Percentiles rank a stretch among this genome's conserved stretches.
Evolutionary conservation across 805 yeast genomes (phyloP).

Genomic region (Schwanniomyces vanrijiae): DNA sequence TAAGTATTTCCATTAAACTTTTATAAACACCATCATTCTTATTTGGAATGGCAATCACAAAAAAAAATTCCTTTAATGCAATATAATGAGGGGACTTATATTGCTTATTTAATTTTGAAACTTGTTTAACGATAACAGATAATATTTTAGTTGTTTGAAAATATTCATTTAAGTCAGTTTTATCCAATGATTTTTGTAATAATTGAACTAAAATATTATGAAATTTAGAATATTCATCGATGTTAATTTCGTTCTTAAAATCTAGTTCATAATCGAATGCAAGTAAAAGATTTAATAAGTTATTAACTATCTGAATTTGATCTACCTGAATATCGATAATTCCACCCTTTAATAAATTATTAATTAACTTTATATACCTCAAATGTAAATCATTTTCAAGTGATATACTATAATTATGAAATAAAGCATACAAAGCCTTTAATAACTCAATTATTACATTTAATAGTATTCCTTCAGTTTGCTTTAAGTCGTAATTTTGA

Average conservation of each 20-base stretch:
- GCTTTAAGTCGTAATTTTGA: background rate
- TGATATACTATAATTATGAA: slow-evolving; percentile 13
- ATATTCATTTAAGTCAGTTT: background rate
- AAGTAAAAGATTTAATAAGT: background rate
- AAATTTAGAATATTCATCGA: background rate
- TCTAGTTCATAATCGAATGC: background rate
- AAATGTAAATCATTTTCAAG: background rate
- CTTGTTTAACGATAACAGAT: background rate
- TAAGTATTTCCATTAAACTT: background rate
- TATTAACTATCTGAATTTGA: background rate
- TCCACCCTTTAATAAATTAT: background rate
- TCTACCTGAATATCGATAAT: too few species aligned
- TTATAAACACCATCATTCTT: background rate
- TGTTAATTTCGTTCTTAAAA: background rate
- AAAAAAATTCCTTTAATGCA: background rate
- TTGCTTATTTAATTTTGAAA: background rate
- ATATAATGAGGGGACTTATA: too few species aligned
- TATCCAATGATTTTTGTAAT: background rate
- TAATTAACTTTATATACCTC: background rate
- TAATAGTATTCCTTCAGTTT: slow-evolving; percentile 3
- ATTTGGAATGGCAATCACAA: background rate
- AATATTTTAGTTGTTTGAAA: background rate
- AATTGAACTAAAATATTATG: background rate
- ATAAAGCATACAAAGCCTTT: slow-evolving; percentile 24
- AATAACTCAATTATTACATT: slow-evolving; percentile 18